A percentile compares a stretch with the other conserved stretches of the same genome.
These are phyloP conservation scores for Thermochaetoides thermophila DNA, from an alignment of 495 filamentous ascomycete species.

Conservation along the genomic window DNA sequence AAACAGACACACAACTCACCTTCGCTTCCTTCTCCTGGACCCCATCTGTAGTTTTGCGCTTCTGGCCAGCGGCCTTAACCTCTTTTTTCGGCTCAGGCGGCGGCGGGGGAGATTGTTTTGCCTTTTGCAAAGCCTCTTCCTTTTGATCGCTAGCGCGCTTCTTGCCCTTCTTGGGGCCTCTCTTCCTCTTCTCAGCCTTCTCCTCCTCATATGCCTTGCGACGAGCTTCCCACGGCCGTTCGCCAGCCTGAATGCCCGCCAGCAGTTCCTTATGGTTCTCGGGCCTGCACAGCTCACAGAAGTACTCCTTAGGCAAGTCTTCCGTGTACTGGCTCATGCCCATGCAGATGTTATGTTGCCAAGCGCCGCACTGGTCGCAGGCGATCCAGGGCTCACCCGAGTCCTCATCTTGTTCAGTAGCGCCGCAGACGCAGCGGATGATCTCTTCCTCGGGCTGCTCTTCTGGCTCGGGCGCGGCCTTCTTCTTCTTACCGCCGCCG, in stretches of 20 bases:
- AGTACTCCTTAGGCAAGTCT: conserved; percentile 63
- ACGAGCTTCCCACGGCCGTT: conserved; percentile 72
- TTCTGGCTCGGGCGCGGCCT: conserved; percentile 36
- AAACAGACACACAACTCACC: conserved; percentile 12
- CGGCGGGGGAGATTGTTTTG: conserved; percentile 24
- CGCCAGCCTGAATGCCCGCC: conserved; percentile 56
- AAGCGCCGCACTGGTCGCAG: conserved; percentile 79
- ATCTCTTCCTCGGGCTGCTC: conserved; percentile 51
- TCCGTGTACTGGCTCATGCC: conserved; percentile 63
- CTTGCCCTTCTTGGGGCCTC: conserved; percentile 32
- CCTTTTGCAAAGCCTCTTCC: conserved; percentile 26
- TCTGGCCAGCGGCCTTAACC: conserved; percentile 13
- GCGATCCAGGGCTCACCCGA: conserved; percentile 75
- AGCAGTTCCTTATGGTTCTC: conserved; percentile 66
- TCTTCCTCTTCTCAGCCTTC: conserved; percentile 29
- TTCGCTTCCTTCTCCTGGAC: conserved; percentile 27
- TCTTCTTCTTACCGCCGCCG: conserved; percentile 32
- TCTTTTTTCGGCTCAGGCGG: conserved; percentile 23
- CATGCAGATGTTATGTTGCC: conserved; percentile 97
- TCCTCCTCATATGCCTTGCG: conserved; percentile 37
- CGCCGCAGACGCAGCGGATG: conserved; percentile 88
- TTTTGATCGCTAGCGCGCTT: conserved; percentile 37
- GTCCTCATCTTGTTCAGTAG: conserved; percentile 68
- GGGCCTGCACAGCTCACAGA: conserved; percentile 78
- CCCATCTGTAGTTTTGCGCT: conserved; percentile 34